Evolutionary conservation across 2,329 filamentous ascomycete species (phyloP).

Genomic region (Graphilbum sp.): DNA sequence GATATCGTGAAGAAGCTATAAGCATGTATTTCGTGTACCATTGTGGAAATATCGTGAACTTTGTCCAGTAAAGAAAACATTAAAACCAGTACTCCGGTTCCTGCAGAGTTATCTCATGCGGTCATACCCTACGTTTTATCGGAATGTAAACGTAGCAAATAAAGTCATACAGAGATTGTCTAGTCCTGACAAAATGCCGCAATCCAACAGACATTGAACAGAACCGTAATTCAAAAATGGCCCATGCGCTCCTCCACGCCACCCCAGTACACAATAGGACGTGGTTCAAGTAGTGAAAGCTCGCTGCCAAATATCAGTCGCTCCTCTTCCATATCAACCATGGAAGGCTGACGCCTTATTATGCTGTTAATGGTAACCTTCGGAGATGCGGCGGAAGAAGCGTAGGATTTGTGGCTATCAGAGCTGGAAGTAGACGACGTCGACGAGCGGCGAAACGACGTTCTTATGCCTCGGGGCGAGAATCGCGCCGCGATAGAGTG

Average conservation of each 20-base stretch:
- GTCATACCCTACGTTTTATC: no score
- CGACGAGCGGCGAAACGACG: constrained; percentile 34
- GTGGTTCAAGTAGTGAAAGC: constrained; percentile 41
- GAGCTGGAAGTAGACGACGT: constrained; percentile 20
- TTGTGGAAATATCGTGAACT: no score
- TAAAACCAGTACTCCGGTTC: no score
- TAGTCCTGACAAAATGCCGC: no score
- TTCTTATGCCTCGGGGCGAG: constrained; percentile 30
- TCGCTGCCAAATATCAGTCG: constrained; percentile 33
- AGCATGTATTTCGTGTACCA: no score
- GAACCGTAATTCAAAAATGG: constrained; percentile 10
- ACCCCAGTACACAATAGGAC: constrained; percentile 47
- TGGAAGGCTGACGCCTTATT: constrained; percentile 39
- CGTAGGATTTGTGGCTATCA: constrained; percentile 22
- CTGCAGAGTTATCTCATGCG: no score
- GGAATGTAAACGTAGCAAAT: no score
- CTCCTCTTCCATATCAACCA: constrained; percentile 42
- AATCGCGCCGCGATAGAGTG: constrained; percentile 34
- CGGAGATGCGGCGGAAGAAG: constrained; percentile 27
- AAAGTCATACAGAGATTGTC: no score
- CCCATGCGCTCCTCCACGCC: constrained; percentile 45
- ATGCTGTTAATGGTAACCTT: constrained; percentile 40
- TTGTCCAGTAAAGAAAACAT: no score
- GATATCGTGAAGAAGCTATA: no score
- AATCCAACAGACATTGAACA: background rate